Base-by-base conservation (phyloP, 306 rosid species). In the Corylus americana region DNA sequence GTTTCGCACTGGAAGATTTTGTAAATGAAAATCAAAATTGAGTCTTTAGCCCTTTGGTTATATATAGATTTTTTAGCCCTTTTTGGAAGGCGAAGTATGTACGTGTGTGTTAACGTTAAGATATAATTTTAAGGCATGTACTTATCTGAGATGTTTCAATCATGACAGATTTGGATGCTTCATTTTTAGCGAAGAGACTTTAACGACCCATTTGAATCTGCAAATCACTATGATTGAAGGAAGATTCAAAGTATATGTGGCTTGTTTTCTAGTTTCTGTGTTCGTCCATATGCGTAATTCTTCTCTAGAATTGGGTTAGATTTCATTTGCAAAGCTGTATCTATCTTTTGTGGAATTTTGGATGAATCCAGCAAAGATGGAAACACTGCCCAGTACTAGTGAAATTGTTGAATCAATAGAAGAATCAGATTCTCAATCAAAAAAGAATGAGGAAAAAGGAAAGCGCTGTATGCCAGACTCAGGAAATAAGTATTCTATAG, bases 391-490 rank as follows among this genome's bases (percentile, higher is more conserved):
- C 29, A 83, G 80, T 81, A 84, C 91, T 14, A 81, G 92, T 77
- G 97, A 95, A 88, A 95, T 95, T 70, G 93, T 93, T 53, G 98
- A 95, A 81, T 89, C 89, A 55, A 83, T 83, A 66, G 97, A 87
- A 50, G 97, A 88, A 74, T 80, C 71, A 49, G 79, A 86, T 77
- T 80, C 87, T 0, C 93, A 89, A 76, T 80, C 77, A 13, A 73
- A 68, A 85, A 75, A 39, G 80, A 81, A 80, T 59, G 86, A 81
- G 82, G 86, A 86, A 76, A 86, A 85, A 29, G 95, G 85, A 80
- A 84, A 87, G 48, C 81, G 84, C 73, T 82, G 82, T 80, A 73
- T 78, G 48, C 73, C 77, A 47, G 78, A 81, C 74, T 82, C 79
- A 58, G 97, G 90, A 64, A 90, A 84, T 74, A 87, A 71, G 83